Evolutionary conservation across 73 alveolate species (phyloP), one percentile per base, ranked within the genome.

Genomic region (Halteria grandinella): DNA sequence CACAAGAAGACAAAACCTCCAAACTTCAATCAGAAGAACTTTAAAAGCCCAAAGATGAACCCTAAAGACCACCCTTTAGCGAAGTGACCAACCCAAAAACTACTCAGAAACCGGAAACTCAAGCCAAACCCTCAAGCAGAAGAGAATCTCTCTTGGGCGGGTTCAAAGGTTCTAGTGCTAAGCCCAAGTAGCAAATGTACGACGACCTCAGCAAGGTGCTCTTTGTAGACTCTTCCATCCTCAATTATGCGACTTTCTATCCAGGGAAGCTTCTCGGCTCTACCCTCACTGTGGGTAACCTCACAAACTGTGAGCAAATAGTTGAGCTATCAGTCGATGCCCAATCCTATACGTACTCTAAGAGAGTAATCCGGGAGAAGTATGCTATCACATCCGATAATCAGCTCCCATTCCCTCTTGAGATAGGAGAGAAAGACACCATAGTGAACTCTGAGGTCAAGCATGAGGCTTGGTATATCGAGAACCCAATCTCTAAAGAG

Each of bases 381-480:
- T 57, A 55, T 41, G 5, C 11, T 5, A 36, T 7, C n/a, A 36
- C 5, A 11, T 49, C 52, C 4, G 48, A 52, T 17, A 51, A 73
- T 0, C 78, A 75, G 33, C 71, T 76, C 0, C 80, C 88, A 0
- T 48, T 60, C 81, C 10, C 7, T 0, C 1, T 76, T 0, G 71
- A 32, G n/a, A n/a, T n/a, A n/a, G 62, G 48, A 14, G 59, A 57
- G 14, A 41, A 48, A 1, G 48, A 54, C 14, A 32, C 25, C 43
- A 28, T 79, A 1, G 58, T 37, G 36, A 79, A 79, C 50, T 14
- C 70, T 64, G 89, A 79, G 51, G 36, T 36, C 53, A 55, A 79
- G 89, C 76, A 79, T 43, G 77, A 55, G 45, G 64, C 83, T 37
- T 79, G 89, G 89, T 79, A 27, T 62, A 79, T 79, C 36, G 89